These are phyloP conservation scores for Saturnispora ahearnii DNA, from an alignment of 805 yeast genomes.

Conservation along the genomic window DNA sequence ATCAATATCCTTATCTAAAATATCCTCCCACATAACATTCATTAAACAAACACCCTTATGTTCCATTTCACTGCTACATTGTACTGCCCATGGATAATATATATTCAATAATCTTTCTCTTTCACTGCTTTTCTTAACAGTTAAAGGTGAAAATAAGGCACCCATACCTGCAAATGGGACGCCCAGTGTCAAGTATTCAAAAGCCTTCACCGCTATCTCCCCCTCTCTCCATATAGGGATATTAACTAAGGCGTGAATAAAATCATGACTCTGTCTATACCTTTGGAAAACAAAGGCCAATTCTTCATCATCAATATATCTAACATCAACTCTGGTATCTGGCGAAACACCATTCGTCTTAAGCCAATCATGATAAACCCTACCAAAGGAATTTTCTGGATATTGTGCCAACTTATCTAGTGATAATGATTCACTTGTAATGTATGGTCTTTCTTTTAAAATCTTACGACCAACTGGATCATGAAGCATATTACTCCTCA, in stretches of 20 bases:
- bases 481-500: conserved; percentile 66
- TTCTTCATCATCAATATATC: conserved; percentile 80
- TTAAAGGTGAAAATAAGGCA: conserved; percentile 78
- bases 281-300: conserved; percentile 89
- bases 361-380: conserved; percentile 73
- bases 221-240: conserved; percentile 90
- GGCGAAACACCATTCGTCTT: conserved; percentile 85
- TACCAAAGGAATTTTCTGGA: conserved; percentile 68
- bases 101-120: conserved; percentile 53
- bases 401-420: conserved; percentile 48
- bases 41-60: conserved; percentile 61
- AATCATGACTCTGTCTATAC: conserved; percentile 94
- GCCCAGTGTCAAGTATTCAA: conserved; percentile 87
- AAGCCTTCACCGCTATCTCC: conserved; percentile 87
- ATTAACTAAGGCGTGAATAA: conserved; percentile 87
- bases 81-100: conserved; percentile 83
- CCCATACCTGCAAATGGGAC: conserved; percentile 95
- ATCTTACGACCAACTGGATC: conserved; percentile 73
- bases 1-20: conserved; percentile 60
- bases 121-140: conserved; percentile 51
- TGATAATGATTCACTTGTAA: conserved; percentile 64
- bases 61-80: conserved; percentile 44
- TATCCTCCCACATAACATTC: conserved; percentile 87
- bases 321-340: conserved; percentile 84
- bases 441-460: conserved; percentile 70